These are phyloP conservation scores for Falciphora oryzae DNA, from an alignment of 2,329 filamentous ascomycete species.

Conservation along the genomic window DNA sequence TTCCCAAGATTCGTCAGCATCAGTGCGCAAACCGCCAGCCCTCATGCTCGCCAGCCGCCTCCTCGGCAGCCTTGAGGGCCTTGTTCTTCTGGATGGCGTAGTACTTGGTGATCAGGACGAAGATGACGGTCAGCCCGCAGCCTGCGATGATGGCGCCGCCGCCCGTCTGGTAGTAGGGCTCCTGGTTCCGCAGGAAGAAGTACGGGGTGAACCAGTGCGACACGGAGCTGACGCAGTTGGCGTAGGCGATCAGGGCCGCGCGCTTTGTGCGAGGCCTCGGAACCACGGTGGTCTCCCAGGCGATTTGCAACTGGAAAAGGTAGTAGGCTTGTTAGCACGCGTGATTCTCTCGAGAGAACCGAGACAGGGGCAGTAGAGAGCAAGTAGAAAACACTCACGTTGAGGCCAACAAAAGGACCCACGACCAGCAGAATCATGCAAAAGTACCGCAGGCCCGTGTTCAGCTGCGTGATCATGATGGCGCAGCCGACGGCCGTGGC, in stretches of 20 bases:
- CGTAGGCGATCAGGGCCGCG: background rate
- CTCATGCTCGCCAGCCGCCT: background rate
- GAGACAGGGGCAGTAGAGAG: background rate
- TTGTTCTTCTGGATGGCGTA: background rate
- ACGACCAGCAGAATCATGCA: background rate
- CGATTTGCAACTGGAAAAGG: background rate
- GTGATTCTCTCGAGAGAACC: background rate
- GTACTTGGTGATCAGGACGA: background rate
- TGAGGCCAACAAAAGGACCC: background rate
- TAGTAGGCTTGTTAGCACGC: background rate
- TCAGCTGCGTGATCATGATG: background rate
- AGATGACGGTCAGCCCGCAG: background rate
- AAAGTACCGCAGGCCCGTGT: background rate
- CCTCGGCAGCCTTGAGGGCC: background rate
- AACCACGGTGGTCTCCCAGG: background rate
- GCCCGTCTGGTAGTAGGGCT: conserved; percentile 1
- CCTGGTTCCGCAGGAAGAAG: conserved; percentile 3
- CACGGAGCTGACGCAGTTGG: background rate
- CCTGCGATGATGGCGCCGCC: background rate
- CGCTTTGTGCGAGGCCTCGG: background rate
- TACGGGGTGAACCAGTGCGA: background rate
- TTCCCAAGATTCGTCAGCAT: too few relatives aligned
- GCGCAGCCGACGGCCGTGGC: background rate
- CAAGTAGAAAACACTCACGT: background rate
- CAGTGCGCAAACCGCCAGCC: background rate